A percentile compares a stretch with the other conserved stretches of the same genome.
Conservation (phyloP, 495 filamentous ascomycete species). For the Neurospora sp. region DNA sequence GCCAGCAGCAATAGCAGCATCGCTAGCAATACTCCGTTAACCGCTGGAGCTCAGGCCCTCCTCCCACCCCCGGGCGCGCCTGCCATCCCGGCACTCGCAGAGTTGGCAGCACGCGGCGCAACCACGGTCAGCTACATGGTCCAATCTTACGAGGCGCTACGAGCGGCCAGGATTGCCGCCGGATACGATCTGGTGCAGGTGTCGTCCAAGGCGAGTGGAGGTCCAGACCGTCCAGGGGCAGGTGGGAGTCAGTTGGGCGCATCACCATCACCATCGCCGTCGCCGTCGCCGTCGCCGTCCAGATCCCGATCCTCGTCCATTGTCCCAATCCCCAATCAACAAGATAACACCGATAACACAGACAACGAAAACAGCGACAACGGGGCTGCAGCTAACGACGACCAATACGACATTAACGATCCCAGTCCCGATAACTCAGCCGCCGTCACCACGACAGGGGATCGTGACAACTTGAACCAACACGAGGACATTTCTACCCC, state of each 20-base stretch:
- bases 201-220: slow-evolving; percentile 1
- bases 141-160: slow-evolving; percentile 24
- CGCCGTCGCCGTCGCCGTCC: slow-evolving; percentile 10
- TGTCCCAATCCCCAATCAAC: neutral
- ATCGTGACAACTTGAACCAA: neutral
- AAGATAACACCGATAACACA: neutral
- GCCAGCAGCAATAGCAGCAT: neutral
- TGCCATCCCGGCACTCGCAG: neutral
- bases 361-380: neutral
- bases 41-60: neutral
- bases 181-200: slow-evolving; percentile 17
- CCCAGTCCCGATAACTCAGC: neutral
- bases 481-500: neutral
- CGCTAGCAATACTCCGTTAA: neutral
- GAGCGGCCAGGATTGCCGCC: slow-evolving; percentile 8
- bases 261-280: slow-evolving; percentile 2
- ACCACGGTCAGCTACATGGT: slow-evolving; percentile 20
- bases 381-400: neutral
- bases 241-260: slow-evolving; percentile 9
- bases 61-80: neutral
- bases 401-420: neutral
- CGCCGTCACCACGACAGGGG: neutral
- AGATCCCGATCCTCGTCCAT: slow-evolving; percentile 1
- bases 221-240: neutral
- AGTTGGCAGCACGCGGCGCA: slow-evolving; percentile 6